phyloP scores from a whole-genome alignment of 2,329 filamentous ascomycete species.

The Neonectria punicea region DNA sequence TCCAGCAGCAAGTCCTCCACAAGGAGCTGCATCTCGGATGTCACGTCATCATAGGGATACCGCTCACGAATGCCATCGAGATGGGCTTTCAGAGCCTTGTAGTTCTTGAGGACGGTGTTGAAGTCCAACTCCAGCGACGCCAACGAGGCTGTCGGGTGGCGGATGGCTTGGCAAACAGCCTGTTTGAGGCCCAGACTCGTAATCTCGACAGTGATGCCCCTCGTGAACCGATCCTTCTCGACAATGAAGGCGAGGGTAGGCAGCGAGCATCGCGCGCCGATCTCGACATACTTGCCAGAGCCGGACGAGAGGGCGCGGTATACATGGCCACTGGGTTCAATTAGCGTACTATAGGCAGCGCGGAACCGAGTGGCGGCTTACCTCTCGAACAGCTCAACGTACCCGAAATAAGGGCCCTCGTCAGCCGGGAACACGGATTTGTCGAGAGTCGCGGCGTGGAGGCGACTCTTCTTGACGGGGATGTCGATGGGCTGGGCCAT shows the following conservation, averaged over 20 bases:
- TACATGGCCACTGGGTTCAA: conserved; percentile 35
- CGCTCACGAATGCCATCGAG: conserved; percentile 21
- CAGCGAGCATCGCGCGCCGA: conserved; percentile 28
- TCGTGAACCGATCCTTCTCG: conserved; percentile 39
- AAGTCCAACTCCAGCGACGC: conserved; percentile 34
- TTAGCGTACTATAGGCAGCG: conserved; percentile 13
- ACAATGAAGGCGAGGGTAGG: conserved; percentile 41
- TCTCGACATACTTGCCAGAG: conserved; percentile 41
- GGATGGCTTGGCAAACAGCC: conserved; percentile 51
- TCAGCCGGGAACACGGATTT: conserved; percentile 31
- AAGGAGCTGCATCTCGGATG: conserved; percentile 42
- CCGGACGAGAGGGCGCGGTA: conserved; percentile 43
- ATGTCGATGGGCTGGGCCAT: conserved; percentile 43
- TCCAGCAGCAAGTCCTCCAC: conserved; percentile 43
- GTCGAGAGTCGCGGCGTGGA: conserved; percentile 8
- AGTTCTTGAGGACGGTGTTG: conserved; percentile 37
- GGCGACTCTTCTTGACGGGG: conserved; percentile 28
- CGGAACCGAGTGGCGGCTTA: conserved; percentile 18
- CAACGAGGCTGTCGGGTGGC: conserved; percentile 7
- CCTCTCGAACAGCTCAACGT: conserved; percentile 42
- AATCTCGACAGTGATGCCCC: conserved; percentile 37
- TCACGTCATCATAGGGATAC: conserved; percentile 25
- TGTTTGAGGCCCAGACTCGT: conserved; percentile 52
- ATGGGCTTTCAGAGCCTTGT: conserved; percentile 37
- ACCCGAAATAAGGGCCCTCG: conserved; percentile 39